These are phyloP conservation scores for Brassica napus DNA, from an alignment of 345 rosid species.

Conservation along the genomic window Da-Ae NC_063439.1:2957501-2958000, in stretches of 20 bases:
- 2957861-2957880: conserved; percentile 96
- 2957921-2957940: conserved; percentile 95
- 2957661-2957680: conserved; percentile 56
- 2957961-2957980: neutral
- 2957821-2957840: neutral
- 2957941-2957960: conserved; percentile 92
- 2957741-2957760: neutral
- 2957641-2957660: neutral
- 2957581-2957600: neutral
- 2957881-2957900: conserved; percentile 94
- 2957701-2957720: conserved; percentile 85
- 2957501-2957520: conserved; percentile 75
- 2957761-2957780: neutral
- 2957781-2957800: neutral
- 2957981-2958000: neutral
- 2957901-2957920: conserved; percentile 85
- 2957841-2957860: conserved; percentile 82
- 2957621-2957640: neutral
- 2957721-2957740: conserved; percentile 53
- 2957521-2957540: neutral
- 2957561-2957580: neutral
- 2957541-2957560: neutral
- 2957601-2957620: neutral
- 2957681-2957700: conserved; percentile 90
- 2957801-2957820: neutral